phyloP scores from a whole-genome alignment of 129 eudicot species.

The Helichrysum umbraculigerum region DNA sequence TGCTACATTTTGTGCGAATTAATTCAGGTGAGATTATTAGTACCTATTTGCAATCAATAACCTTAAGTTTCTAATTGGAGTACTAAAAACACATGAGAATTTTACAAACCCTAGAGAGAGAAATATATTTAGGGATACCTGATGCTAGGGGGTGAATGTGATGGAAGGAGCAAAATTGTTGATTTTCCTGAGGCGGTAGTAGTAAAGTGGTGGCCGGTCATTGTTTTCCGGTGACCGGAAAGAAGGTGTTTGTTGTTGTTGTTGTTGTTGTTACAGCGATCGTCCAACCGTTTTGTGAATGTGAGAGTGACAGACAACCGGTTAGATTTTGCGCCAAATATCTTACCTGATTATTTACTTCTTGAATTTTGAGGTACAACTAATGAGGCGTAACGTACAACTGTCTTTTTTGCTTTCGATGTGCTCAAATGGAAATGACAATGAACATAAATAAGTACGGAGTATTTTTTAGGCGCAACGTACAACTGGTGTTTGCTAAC shows the following conservation, averaged over 20 bases:
- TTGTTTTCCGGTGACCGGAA: slow-evolving; percentile 6
- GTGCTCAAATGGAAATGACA: background rate
- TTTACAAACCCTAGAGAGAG: slow-evolving; percentile 25
- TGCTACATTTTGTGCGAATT: background rate
- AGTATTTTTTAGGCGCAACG: no score
- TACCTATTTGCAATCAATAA: background rate
- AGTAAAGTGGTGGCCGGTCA: slow-evolving; percentile 32
- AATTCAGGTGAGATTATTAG: background rate
- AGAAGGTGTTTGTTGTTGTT: background rate
- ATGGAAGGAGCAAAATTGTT: slow-evolving; percentile 23
- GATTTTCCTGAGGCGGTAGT: slow-evolving; percentile 25
- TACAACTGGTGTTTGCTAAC: no score
- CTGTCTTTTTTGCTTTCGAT: no score
- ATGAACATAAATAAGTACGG: background rate
- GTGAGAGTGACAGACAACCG: slow-evolving; percentile 14
- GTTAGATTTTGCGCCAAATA: slow-evolving; percentile 18
- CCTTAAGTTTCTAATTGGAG: background rate
- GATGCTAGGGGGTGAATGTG: slow-evolving; percentile 31
- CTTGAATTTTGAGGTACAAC: background rate
- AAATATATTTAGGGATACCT: slow-evolving; percentile 16
- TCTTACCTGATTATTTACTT: slow-evolving; percentile 1
- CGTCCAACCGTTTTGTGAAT: slow-evolving; percentile 11
- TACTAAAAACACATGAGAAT: background rate
- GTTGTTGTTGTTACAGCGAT: slow-evolving; percentile 13
- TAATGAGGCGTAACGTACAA: background rate